These are phyloP conservation scores for Fusarium pseudonygamai DNA, from an alignment of 2,329 filamentous ascomycete genomes.

Conservation along the genomic window DNA sequence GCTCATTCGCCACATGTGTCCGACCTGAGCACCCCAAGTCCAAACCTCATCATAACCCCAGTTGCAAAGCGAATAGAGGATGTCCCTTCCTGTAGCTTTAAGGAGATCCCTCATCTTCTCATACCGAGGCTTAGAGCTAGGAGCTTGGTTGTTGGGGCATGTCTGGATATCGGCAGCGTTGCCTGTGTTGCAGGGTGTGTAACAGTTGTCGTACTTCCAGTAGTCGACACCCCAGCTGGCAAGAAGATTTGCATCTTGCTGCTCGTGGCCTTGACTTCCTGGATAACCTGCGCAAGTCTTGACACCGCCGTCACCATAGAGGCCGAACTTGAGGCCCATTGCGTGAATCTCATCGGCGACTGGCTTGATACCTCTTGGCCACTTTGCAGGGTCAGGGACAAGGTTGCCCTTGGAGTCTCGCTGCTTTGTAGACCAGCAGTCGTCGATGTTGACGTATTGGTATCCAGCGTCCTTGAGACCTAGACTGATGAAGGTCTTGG, in stretches of 20 bases:
- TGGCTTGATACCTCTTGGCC: conserved; percentile 23
- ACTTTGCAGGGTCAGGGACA: conserved; percentile 15
- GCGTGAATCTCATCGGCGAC: conserved; percentile 19
- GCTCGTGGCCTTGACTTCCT: conserved; percentile 16
- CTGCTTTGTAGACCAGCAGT: conserved; percentile 25
- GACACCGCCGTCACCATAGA: conserved; percentile 6
- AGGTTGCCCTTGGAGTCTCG: conserved; percentile 18
- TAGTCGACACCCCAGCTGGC: conserved; percentile 26
- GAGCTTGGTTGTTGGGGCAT: not conserved
- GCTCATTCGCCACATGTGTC: conserved; percentile 26
- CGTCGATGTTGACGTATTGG: conserved; percentile 21
- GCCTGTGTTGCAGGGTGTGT: conserved; percentile 12
- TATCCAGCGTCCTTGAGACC: conserved; percentile 21
- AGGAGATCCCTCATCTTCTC: conserved; percentile 19
- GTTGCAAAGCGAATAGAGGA: conserved; percentile 24
- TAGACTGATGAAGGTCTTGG: conserved; percentile 14
- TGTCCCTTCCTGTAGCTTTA: conserved; percentile 12
- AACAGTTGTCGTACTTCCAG: conserved; percentile 28
- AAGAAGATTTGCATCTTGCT: conserved; percentile 16
- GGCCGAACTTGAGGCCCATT: conserved; percentile 25
- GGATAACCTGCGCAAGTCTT: conserved; percentile 24
- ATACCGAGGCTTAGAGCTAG: conserved; percentile 9
- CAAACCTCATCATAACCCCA: conserved; percentile 26
- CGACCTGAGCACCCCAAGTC: conserved; percentile 23
- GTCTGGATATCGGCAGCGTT: conserved; percentile 14